Evolutionary conservation across 2,329 filamentous ascomycete genomes (phyloP).

Genomic region (Fusarium siculi): DNA sequence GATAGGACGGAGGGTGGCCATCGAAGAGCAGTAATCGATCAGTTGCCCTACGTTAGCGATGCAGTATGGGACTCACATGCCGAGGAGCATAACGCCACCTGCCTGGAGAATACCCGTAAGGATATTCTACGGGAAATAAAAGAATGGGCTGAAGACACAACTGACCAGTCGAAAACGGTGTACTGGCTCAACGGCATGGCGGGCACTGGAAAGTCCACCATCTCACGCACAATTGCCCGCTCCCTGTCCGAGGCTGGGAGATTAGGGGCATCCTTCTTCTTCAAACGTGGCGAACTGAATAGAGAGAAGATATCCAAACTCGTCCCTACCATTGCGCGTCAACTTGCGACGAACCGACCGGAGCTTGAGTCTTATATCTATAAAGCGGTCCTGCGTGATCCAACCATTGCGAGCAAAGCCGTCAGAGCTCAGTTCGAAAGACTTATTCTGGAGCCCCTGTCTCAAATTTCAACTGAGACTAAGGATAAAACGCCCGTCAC

Average conservation of each 20-base stretch:
- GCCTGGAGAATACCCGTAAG: neutral
- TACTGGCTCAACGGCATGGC: neutral
- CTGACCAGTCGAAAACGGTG: neutral
- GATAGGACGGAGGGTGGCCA: neutral
- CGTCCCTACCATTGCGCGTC: rapidly evolving
- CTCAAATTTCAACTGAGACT: neutral
- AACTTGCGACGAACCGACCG: neutral
- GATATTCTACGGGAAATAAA: rapidly evolving
- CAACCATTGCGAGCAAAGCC: neutral
- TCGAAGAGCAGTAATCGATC: neutral
- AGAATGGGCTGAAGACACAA: rapidly evolving
- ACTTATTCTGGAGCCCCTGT: neutral
- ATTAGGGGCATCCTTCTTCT: constrained; percentile 55
- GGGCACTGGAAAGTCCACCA: constrained; percentile 15
- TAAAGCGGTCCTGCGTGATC: rapidly evolving
- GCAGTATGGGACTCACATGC: neutral
- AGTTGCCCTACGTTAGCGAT: neutral
- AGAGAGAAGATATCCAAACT: rapidly evolving
- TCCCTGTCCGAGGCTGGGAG: rapidly evolving
- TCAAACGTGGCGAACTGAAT: constrained; percentile 49
- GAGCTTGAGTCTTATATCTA: rapidly evolving
- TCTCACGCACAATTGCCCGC: constrained; percentile 53
- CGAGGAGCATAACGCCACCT: neutral
- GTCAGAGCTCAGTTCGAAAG: neutral
- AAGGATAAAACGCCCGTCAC: neutral